Percentiles rank a stretch among this genome's conserved stretches.
These are phyloP conservation scores for Penicillium coffeae DNA, from an alignment of 495 filamentous ascomycete genomes.

Conservation along the genomic window DNA sequence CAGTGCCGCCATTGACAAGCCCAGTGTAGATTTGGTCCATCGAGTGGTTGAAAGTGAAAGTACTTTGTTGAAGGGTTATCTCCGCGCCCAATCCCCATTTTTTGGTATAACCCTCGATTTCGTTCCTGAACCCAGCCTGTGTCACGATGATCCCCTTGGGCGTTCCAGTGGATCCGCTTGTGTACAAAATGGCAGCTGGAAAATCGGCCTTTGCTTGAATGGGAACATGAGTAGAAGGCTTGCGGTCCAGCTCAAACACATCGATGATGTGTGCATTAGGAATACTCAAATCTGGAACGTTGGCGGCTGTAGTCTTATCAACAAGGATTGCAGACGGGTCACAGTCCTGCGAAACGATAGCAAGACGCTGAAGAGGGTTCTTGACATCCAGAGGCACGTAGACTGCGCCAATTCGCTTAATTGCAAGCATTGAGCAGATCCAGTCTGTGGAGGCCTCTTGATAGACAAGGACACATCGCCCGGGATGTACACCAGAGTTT, in stretches of 20 bases:
- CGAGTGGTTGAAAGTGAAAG: conserved; percentile 30
- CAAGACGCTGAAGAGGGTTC: conserved; percentile 29
- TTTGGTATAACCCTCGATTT: conserved; percentile 20
- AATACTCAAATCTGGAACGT: neutral
- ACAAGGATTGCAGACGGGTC: conserved; percentile 16
- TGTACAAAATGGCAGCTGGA: conserved; percentile 32
- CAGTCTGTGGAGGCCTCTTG: conserved; percentile 34
- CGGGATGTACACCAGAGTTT: conserved; percentile 18
- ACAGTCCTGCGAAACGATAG: conserved; percentile 18
- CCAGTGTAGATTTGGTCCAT: conserved; percentile 24
- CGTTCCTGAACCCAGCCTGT: conserved; percentile 25
- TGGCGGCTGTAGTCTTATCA: neutral
- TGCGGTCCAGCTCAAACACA: neutral
- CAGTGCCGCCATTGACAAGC: conserved; percentile 25
- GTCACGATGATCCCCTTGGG: conserved; percentile 36
- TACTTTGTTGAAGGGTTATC: conserved; percentile 37
- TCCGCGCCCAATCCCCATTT: conserved; percentile 3
- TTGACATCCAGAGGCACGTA: conserved; percentile 51
- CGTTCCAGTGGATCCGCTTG: conserved; percentile 31
- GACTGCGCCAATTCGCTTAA: conserved; percentile 41
- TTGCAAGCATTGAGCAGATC: conserved; percentile 49
- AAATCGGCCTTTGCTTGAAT: neutral
- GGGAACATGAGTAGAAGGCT: neutral
- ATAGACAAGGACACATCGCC: conserved; percentile 16
- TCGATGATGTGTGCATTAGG: neutral